Evolutionary conservation across 2,329 filamentous ascomycete species (phyloP).

Genomic region (Alternaria postmessia): DNA sequence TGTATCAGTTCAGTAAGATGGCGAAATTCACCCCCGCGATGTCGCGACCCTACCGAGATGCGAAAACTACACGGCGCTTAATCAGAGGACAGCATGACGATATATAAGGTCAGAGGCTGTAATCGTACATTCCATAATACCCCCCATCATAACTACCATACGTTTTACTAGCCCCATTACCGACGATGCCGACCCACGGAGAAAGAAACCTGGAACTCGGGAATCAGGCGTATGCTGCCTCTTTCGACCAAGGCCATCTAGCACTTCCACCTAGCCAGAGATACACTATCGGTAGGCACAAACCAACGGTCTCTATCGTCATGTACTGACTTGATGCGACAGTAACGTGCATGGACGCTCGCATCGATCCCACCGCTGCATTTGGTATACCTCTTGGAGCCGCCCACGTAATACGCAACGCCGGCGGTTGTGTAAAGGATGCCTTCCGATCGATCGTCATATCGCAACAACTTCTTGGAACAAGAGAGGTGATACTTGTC

Average conservation of each 20-base stretch:
- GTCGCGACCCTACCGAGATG: not conserved
- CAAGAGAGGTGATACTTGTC: conserved; percentile 75
- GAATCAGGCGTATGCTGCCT: conserved; percentile 65
- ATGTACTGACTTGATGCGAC: not conserved
- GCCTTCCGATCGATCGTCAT: conserved; percentile 78
- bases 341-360: conserved; percentile 86
- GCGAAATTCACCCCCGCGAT: conserved; percentile 6
- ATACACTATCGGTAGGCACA: conserved; percentile 66
- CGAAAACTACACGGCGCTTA: not conserved
- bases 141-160: not conserved
- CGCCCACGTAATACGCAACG: conserved; percentile 79
- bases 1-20: conserved; percentile 12
- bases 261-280: conserved; percentile 74
- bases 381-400: conserved; percentile 77
- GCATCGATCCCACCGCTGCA: conserved; percentile 71
- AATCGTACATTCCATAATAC: not conserved
- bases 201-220: conserved; percentile 64
- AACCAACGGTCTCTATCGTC: not conserved
- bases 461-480: conserved; percentile 80
- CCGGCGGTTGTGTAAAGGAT: conserved; percentile 68
- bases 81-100: not conserved
- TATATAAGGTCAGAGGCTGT: conserved; percentile 6
- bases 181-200: conserved; percentile 55
- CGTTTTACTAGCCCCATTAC: not conserved
- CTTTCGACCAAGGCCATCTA: conserved; percentile 72